A percentile compares a stretch with the other conserved stretches of the same genome.
Evolutionary conservation across 495 filamentous ascomycete genomes (phyloP).

Genomic region (Cercophora sp.): DNA sequence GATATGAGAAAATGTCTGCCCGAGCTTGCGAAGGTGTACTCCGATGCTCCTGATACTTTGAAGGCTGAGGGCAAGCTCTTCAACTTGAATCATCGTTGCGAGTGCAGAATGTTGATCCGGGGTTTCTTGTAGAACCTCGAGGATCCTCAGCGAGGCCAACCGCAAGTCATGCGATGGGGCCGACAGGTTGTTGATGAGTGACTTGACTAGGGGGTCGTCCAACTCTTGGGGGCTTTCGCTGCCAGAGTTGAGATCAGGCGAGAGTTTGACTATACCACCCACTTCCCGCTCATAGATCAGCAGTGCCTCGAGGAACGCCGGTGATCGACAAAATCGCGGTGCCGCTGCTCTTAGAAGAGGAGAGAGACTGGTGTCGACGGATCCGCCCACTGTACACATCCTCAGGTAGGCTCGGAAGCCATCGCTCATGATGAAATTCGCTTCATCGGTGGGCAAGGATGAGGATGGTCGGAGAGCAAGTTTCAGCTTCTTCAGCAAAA

Average conservation of each 20-base stretch:
- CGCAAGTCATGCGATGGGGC: conserved; percentile 68
- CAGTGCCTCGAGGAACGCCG: conserved; percentile 64
- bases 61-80: conserved; percentile 70
- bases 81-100: conserved; percentile 61
- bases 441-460: conserved; percentile 51
- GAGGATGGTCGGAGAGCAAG: conserved; percentile 53
- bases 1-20: conserved; percentile 54
- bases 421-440: conserved; percentile 53
- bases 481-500: conserved; percentile 53
- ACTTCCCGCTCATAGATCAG: conserved; percentile 55
- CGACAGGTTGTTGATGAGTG: conserved; percentile 66
- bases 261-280: conserved; percentile 31
- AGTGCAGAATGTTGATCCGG: conserved; percentile 41
- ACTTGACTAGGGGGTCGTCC: conserved; percentile 53
- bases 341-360: conserved; percentile 58
- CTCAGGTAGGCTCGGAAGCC: conserved; percentile 52
- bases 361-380: conserved; percentile 52
- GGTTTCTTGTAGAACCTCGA: conserved; percentile 46
- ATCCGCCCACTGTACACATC: conserved; percentile 44
- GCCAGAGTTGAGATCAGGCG: conserved; percentile 24
- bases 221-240: conserved; percentile 40
- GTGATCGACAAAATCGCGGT: conserved; percentile 55
- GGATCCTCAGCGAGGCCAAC: conserved; percentile 63
- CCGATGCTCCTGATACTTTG: conserved; percentile 70
- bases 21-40: conserved; percentile 79